These are phyloP conservation scores for Candida succiphila DNA, from an alignment of 805 yeast species.

Conservation along the genomic window DNA sequence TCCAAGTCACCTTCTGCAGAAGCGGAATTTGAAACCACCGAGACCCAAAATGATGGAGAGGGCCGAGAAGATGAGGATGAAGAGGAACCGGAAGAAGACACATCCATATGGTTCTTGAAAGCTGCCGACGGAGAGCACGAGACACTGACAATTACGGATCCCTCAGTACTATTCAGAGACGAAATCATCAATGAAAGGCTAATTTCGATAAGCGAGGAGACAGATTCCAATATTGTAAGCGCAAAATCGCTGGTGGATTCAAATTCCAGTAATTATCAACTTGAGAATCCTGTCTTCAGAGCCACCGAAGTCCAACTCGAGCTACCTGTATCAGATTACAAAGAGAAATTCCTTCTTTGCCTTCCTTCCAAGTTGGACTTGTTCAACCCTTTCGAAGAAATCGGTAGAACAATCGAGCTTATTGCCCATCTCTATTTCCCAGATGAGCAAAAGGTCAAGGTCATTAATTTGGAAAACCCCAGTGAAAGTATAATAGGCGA, in stretches of 20 bases:
- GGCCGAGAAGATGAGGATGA: conserved; percentile 2
- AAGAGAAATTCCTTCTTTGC: conserved; percentile 39
- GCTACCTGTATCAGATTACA: conserved; percentile 34
- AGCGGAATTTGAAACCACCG: conserved; percentile 1
- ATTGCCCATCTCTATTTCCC: conserved; percentile 31
- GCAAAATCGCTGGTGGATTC: conserved; percentile 8
- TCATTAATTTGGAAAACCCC: conserved; percentile 22
- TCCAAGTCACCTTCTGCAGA: conserved; percentile 1
- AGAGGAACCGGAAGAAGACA: conserved; percentile 4
- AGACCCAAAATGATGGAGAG: conserved; percentile 3
- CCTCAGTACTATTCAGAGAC: no score
- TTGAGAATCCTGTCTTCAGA: conserved; percentile 17
- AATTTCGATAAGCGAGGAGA: no score
- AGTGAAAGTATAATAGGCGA: conserved; percentile 27
- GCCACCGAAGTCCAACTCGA: conserved; percentile 18
- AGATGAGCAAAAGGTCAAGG: conserved; percentile 18
- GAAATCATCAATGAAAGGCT: no score
- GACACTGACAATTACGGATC: conserved; percentile 18
- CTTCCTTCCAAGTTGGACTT: conserved; percentile 41
- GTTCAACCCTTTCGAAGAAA: conserved; percentile 56
- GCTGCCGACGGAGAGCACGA: conserved; percentile 3
- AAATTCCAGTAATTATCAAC: conserved; percentile 15
- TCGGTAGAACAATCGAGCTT: conserved; percentile 40
- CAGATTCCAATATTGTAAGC: conserved; percentile 1
- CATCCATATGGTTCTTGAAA: conserved; percentile 2